A percentile compares a stretch with the other conserved stretches of the same genome.
Conservation (phyloP, 805 yeast species). For the Cyberlindnera japonica region DNA sequence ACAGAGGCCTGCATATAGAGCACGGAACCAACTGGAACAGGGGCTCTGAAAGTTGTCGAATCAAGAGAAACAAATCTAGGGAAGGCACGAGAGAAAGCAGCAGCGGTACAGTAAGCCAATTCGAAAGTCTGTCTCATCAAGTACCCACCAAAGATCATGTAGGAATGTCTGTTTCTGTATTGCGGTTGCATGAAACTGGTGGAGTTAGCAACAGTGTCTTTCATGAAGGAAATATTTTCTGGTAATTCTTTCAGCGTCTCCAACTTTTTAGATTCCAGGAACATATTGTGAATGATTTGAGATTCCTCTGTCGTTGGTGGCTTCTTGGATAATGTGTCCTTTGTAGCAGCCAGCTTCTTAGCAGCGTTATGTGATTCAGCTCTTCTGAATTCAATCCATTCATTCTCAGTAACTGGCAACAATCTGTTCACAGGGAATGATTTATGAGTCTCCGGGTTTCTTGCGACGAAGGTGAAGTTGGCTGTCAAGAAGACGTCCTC, state of each 20-base stretch:
- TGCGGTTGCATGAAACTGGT: constrained; percentile 95
- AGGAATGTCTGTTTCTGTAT: constrained; percentile 90
- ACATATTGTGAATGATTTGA: constrained; percentile 69
- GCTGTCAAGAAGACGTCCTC: constrained; percentile 81
- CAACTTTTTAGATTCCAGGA: constrained; percentile 49
- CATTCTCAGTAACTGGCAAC: constrained; percentile 68
- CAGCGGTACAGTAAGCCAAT: constrained; percentile 89
- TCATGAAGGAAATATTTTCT: constrained; percentile 59
- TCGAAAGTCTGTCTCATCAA: constrained; percentile 89
- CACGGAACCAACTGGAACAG: constrained; percentile 94
- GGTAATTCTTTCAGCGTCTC: constrained; percentile 37
- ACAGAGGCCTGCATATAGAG: constrained; percentile 77
- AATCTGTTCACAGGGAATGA: constrained; percentile 83
- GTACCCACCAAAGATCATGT: constrained; percentile 95
- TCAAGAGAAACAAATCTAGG: constrained; percentile 90
- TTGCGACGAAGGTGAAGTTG: constrained; percentile 91
- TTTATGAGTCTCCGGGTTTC: constrained; percentile 89
- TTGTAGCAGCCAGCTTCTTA: constrained; percentile 73
- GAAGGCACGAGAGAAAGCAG: constrained; percentile 77
- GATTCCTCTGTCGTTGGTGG: constrained; percentile 81
- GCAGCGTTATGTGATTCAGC: constrained; percentile 89
- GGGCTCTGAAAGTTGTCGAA: constrained; percentile 86
- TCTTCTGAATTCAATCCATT: constrained; percentile 79
- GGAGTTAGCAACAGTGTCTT: constrained; percentile 64
- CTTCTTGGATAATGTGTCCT: constrained; percentile 52